Evolutionary conservation across 2,329 filamentous ascomycete genomes (phyloP).

Genomic region (Talaromyces sp.): DNA sequence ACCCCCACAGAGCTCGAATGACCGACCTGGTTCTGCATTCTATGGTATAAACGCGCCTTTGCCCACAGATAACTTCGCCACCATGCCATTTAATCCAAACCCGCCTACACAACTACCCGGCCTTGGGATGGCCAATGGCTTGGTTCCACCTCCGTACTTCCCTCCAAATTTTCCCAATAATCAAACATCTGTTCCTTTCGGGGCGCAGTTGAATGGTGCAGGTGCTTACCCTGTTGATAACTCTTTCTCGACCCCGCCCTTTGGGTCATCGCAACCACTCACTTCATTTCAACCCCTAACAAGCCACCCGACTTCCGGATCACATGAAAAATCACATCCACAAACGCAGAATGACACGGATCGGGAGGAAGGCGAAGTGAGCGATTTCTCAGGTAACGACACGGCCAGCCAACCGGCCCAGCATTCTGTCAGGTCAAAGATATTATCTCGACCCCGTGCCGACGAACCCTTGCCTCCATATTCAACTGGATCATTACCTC

Average conservation of each 20-base stretch:
- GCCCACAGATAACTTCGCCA: not conserved
- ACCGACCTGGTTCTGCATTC: constrained; percentile 13
- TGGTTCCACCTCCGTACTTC: constrained; percentile 25
- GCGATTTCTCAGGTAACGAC: constrained; percentile 59
- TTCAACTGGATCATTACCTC: not conserved
- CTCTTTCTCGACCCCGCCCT: not conserved
- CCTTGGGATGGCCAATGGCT: constrained; percentile 19
- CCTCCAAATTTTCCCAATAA: constrained; percentile 29
- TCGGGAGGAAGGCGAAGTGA: constrained; percentile 71
- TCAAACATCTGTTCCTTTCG: constrained; percentile 26
- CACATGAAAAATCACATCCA: constrained; percentile 9
- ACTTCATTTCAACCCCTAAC: constrained; percentile 11
- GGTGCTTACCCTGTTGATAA: not conserved
- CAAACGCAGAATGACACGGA: constrained; percentile 34
- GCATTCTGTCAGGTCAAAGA: not conserved
- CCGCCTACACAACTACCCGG: constrained; percentile 22
- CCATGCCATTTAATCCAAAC: constrained; percentile 1
- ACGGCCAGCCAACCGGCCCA: not conserved
- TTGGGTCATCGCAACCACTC: not conserved
- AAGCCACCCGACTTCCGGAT: constrained; percentile 10
- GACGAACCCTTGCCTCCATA: not conserved
- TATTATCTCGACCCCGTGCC: not conserved
- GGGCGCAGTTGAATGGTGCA: constrained; percentile 20
- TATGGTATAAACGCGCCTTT: constrained; percentile 14
- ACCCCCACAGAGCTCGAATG: constrained; percentile 18